These are phyloP conservation scores for Annulohypoxylon moriforme DNA, from an alignment of 495 filamentous ascomycete genomes.

Conservation along the genomic window DNA sequence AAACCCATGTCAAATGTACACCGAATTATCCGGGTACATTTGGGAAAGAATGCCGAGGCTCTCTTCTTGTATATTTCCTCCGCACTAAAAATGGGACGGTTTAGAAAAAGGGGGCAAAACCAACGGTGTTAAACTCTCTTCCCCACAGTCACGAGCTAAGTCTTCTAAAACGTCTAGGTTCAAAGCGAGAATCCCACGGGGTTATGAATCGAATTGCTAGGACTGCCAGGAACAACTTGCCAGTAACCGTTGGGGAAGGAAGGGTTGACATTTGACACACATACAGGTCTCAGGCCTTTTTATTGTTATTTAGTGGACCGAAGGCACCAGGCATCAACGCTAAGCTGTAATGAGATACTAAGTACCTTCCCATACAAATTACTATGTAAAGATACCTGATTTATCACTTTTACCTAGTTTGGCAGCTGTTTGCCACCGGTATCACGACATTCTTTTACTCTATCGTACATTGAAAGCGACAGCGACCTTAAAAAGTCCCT, in stretches of 20 bases:
- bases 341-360: neutral
- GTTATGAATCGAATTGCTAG: conserved; percentile 21
- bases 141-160: conserved; percentile 45
- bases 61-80: neutral
- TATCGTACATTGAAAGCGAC: too few relatives aligned
- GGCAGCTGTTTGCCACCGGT: too few relatives aligned
- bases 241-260: neutral
- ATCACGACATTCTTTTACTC: too few relatives aligned
- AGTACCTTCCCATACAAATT: neutral
- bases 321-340: neutral
- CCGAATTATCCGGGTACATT: conserved; percentile 27
- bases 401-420: too few relatives aligned
- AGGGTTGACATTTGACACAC: neutral
- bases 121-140: conserved; percentile 35
- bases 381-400: too few relatives aligned
- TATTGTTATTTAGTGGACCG: too few relatives aligned
- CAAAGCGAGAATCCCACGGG: conserved; percentile 32
- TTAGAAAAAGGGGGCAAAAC: conserved; percentile 25
- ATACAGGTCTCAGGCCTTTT: neutral
- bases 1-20: conserved; percentile 10
- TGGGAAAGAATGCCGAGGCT: conserved; percentile 47
- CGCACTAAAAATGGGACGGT: conserved; percentile 12
- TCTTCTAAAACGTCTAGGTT: conserved; percentile 32
- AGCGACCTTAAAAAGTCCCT: too few relatives aligned
- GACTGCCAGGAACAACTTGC: conserved; percentile 20